Base-by-base conservation (phyloP, 1,284 basidiomycete species). In the Ustilago loliicola region DNA sequence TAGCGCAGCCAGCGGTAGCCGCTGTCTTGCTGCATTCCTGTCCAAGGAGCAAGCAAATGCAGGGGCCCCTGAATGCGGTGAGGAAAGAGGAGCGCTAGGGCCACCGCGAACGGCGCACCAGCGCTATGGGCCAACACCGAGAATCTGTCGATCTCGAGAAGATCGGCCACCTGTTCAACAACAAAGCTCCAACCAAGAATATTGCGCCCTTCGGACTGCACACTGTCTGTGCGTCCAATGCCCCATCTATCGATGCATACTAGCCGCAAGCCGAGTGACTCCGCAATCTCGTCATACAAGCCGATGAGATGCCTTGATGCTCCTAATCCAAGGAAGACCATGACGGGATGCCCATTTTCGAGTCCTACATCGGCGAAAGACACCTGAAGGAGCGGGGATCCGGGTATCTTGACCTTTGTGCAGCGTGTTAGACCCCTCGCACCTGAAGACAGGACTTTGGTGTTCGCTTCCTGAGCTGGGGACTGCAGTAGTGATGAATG, bases 201-300 rank as follows among this genome's bases (percentile, higher is more conserved):
- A 5, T 94, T 94, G 74, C 93, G 78, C 21, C 87, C 90, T 2
- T 91, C 90, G 38, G 91, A 89, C 15, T 92, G 90, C 59, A 90
- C 89, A 67, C 93, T 91, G 38, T 93, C 87, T 17, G 89, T 97
- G 61, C 92, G 91, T 55, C 96, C 96, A 8, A 98, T 89, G 9
- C 96, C 96, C 96, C 96, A 98, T 50, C 96, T 91, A 87, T 99
- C 96, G 79, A 99, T 92, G 58, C 96, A 96, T 81, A 99, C 95
- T 56, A 99, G 88, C 54, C 96, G 89, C 30, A 99, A 89, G 1
- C 92, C 92, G 66, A 97, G 87, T 58, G 92, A 93, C 69, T 92
- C 91, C 15, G 96, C 96, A 90, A 98, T 93, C 85, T 98, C 96
- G 85, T 98, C 96, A 86, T 96, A 98, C 45, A 98, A 87, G 6